Conservation (phyloP, 2,329 filamentous ascomycete species). For the Alternaria dauci region DNA sequence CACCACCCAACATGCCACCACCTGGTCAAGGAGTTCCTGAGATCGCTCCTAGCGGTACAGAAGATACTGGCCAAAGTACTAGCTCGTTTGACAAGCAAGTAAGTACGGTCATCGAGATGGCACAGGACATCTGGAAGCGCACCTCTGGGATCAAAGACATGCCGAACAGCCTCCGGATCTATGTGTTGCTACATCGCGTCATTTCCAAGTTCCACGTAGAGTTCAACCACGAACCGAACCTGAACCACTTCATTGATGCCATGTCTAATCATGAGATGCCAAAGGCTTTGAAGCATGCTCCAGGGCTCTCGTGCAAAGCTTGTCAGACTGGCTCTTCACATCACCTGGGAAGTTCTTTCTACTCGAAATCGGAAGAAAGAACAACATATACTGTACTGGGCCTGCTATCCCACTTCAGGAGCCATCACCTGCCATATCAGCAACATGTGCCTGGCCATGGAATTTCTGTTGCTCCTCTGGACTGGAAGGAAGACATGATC, state of each 20-base stretch:
- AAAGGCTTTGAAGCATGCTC: conserved; percentile 54
- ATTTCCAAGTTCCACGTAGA: conserved; percentile 64
- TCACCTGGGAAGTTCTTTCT: conserved; percentile 40
- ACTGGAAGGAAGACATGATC: conserved; percentile 70
- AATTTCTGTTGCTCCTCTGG: conserved; percentile 40
- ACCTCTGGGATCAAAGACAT: conserved; percentile 68
- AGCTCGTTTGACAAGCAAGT: conserved; percentile 51
- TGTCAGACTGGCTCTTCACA: conserved; percentile 45
- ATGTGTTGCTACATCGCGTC: conserved; percentile 70
- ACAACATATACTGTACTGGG: conserved; percentile 59
- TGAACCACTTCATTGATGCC: conserved; percentile 64
- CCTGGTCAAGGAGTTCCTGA: conserved; percentile 30
- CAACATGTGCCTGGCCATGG: conserved; percentile 34
- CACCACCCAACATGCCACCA: conserved; percentile 33
- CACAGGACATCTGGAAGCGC: conserved; percentile 69
- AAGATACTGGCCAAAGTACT: conserved; percentile 42
- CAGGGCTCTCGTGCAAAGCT: conserved; percentile 56
- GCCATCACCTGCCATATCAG: conserved; percentile 59
- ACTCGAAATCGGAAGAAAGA: conserved; percentile 50
- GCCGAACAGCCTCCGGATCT: conserved; percentile 68
- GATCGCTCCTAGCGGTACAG: conserved; percentile 22
- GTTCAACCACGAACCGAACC: conserved; percentile 65
- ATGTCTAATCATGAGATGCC: conserved; percentile 54
- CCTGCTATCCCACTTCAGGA: conserved; percentile 67
- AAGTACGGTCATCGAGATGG: conserved; percentile 57